Conservation (phyloP, 2,329 filamentous ascomycete genomes). For the Curvularia sp. region DNA sequence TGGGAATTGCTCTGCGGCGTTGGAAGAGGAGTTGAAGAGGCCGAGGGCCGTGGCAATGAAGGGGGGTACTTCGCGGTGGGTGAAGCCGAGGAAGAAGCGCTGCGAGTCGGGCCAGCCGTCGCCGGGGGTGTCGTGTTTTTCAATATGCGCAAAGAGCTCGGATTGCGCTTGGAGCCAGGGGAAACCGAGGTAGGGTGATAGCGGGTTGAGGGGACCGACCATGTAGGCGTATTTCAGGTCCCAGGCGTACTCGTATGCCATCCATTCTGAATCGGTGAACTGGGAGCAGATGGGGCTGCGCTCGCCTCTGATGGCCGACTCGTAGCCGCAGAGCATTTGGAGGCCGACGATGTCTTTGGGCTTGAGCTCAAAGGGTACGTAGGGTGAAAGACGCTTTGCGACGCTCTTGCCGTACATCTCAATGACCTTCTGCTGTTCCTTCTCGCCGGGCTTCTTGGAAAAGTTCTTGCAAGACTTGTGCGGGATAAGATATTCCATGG, state of each 20-base stretch:
- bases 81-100: conserved; percentile 71
- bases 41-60: conserved; percentile 71
- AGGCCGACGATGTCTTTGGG: conserved; percentile 67
- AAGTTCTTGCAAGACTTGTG: conserved; percentile 48
- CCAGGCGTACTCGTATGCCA: conserved; percentile 68
- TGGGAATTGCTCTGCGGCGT: conserved; percentile 68
- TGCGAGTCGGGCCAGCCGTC: conserved; percentile 51
- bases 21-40: conserved; percentile 71
- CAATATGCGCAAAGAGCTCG: conserved; percentile 36
- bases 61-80: conserved; percentile 71
- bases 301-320: conserved; percentile 66
- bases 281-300: conserved; percentile 64
- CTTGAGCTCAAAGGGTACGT: conserved; percentile 63
- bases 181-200: conserved; percentile 65
- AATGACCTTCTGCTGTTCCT: conserved; percentile 42
- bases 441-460: conserved; percentile 39
- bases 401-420: conserved; percentile 36
- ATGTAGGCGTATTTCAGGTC: conserved; percentile 70
- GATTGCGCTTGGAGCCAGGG: conserved; percentile 71
- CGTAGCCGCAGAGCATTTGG: conserved; percentile 70
- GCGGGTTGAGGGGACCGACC: conserved; percentile 65
- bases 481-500: conserved; percentile 43
- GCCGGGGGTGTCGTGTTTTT: conserved; percentile 51
- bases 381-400: conserved; percentile 33
- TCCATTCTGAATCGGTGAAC: conserved; percentile 69